Evolutionary conservation across 495 filamentous ascomycete species (phyloP).

Genomic region (Podospora appendiculata): DNA sequence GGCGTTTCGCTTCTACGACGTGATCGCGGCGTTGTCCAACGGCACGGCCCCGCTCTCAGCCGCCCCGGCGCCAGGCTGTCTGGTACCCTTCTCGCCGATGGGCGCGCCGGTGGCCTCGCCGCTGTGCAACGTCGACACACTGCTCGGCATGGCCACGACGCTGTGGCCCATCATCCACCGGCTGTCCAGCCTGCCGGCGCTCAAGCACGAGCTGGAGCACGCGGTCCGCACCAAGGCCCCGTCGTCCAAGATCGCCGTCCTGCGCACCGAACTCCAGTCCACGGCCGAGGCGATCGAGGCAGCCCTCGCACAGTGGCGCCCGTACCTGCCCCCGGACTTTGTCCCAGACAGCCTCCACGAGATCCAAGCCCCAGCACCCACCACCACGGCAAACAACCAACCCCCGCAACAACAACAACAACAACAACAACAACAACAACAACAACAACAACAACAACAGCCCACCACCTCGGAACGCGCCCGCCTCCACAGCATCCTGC

Average conservation of each 20-base stretch:
- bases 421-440: neutral
- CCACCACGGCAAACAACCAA: neutral
- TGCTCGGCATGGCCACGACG: constrained; percentile 55
- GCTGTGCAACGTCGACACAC: constrained; percentile 45
- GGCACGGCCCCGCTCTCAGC: constrained; percentile 49
- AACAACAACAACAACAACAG: neutral
- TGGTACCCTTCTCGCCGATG: constrained; percentile 38
- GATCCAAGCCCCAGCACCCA: neutral
- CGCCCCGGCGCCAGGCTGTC: constrained; percentile 37
- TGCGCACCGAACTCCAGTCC: constrained; percentile 47
- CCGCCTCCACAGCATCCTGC: constrained; percentile 40
- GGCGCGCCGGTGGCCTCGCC: constrained; percentile 35
- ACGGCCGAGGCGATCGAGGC: constrained; percentile 49
- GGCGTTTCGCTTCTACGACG: constrained; percentile 60
- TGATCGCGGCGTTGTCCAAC: constrained; percentile 55
- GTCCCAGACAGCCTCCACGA: constrained; percentile 1
- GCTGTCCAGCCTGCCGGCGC: constrained; percentile 44
- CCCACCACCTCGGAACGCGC: constrained; percentile 11
- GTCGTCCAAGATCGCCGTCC: constrained; percentile 41
- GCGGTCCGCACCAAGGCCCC: constrained; percentile 28
- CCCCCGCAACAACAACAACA: neutral
- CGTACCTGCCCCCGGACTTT: constrained; percentile 27
- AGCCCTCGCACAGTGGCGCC: constrained; percentile 48
- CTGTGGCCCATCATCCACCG: constrained; percentile 59
- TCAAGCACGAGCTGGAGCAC: constrained; percentile 41